phyloP scores from a whole-genome alignment of 805 yeast species.

The Blastobotrys muscicola region DNA sequence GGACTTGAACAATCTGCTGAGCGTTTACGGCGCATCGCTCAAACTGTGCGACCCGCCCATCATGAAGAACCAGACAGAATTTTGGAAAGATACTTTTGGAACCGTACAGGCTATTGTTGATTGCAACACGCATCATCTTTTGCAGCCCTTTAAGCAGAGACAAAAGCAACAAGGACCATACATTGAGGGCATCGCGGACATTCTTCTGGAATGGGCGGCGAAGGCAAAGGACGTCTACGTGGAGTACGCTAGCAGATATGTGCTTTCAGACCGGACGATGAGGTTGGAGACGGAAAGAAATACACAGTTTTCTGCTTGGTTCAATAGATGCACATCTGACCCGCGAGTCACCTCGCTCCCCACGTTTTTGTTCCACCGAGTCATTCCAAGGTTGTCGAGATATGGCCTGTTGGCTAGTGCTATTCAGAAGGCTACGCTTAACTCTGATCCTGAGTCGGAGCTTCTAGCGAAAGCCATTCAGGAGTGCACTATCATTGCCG shows the following conservation, averaged over 20 bases:
- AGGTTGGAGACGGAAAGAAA: constrained; percentile 33
- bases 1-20: constrained; percentile 55
- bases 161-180: constrained; percentile 57
- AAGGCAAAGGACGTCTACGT: constrained; percentile 46
- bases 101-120: constrained; percentile 48
- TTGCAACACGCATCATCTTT: constrained; percentile 43
- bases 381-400: constrained; percentile 45
- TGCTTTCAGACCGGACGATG: constrained; percentile 32
- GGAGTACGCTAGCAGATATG: constrained; percentile 42
- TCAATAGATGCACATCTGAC: constrained; percentile 40
- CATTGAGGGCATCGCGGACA: constrained; percentile 52
- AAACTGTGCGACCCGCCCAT: constrained; percentile 32
- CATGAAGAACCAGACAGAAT: constrained; percentile 42
- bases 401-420: constrained; percentile 56
- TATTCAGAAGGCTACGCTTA: constrained; percentile 41
- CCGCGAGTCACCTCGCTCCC: constrained; percentile 33
- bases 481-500: constrained; percentile 45
- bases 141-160: constrained; percentile 49
- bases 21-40: constrained; percentile 41
- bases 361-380: constrained; percentile 45
- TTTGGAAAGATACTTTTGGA: constrained; percentile 48
- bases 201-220: constrained; percentile 55
- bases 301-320: constrained; percentile 48
- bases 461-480: constrained; percentile 44
- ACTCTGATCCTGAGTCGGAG: constrained; percentile 42